Evolutionary conservation across 441 rosid genomes (phyloP), one percentile per base, ranked within the genome.

Genomic region (Dalechampia spathulata): DNA sequence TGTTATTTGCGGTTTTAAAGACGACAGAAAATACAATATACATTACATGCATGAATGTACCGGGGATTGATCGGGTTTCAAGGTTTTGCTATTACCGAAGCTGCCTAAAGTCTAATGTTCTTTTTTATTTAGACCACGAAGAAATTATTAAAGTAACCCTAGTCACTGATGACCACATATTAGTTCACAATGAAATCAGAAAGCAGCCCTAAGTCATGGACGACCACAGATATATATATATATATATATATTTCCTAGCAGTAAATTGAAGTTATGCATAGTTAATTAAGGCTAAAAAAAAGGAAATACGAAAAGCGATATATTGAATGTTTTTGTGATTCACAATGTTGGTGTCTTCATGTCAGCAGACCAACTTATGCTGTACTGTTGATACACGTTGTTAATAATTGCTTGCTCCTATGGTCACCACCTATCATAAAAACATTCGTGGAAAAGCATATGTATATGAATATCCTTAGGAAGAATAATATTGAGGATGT

Each of bases 281-380:
- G 8, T 39, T 14, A 39, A 1, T 17, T 39, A 39, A 15, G 19
- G 42, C 42, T 39, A 17, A 3, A 6, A 6, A 6, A 15, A 39
- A 14, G 15, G 1, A 39, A 39, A 7, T 49, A 16, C 40, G 49
- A 37, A 28, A 16, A 27, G 16, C 2, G 13, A 9, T 7, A 34
- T 28, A 42, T 27, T 42, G 39, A 46, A 23, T 47, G 48, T 38
- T 59, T 58, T 58, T 49, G 63, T 8, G 22, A 49, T 22, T 41
- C n/a, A 30, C 41, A 30, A 52, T 26, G 27, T 17, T 21, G 50
- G 21, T 50, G 57, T 51, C 57, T 27, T 55, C 50, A n/a, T 40
- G 64, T 20, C 20, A 28, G 41, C 57, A n/a, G 64, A 60, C 57
- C 64, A 60, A 8, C 38, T 39, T 40, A 1, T 21, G 46, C 27